phyloP scores from a whole-genome alignment of 1,139 yeast species.

The Pichia sp. region DNA sequence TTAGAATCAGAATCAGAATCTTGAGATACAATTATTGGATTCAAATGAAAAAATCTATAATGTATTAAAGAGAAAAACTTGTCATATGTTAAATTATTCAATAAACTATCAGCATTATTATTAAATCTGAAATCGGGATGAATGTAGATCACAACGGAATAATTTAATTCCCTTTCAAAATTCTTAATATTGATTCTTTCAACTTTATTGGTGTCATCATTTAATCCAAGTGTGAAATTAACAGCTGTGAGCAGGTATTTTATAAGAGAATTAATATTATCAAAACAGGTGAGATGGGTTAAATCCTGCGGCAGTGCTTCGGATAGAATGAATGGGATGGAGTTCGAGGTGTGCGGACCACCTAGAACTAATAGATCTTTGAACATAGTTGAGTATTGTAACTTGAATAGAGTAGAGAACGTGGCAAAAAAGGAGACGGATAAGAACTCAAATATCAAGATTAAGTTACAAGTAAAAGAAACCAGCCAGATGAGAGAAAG shows the following conservation, averaged over 20 bases:
- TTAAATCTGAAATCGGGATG: conserved; percentile 10
- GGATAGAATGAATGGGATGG: not conserved
- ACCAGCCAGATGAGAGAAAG: too few relatives aligned
- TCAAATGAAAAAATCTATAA: conserved; percentile 25
- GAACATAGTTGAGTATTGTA: too few relatives aligned
- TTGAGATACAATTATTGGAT: conserved; percentile 12
- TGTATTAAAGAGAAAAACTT: conserved; percentile 13
- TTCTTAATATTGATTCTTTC: conserved; percentile 7
- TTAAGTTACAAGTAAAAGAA: too few relatives aligned
- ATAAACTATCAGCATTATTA: not conserved
- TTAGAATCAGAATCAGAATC: conserved; percentile 6
- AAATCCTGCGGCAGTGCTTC: not conserved
- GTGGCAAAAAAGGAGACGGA: too few relatives aligned
- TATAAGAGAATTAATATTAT: not conserved
- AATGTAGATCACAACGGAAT: conserved; percentile 21
- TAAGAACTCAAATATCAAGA: too few relatives aligned
- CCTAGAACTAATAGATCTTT: conserved; percentile 7
- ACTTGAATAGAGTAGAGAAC: too few relatives aligned
- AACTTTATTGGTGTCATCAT: not conserved
- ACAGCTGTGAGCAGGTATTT: conserved; percentile 1
- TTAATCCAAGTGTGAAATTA: not conserved
- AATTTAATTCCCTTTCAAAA: conserved; percentile 22
- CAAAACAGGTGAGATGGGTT: not conserved
- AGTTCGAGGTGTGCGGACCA: too few relatives aligned
- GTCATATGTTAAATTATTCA: conserved; percentile 7